A percentile compares a stretch with the other conserved stretches of the same genome.
Evolutionary conservation across 305 asterid genomes (phyloP).

Genomic region (Solanum chacoense): DNA sequence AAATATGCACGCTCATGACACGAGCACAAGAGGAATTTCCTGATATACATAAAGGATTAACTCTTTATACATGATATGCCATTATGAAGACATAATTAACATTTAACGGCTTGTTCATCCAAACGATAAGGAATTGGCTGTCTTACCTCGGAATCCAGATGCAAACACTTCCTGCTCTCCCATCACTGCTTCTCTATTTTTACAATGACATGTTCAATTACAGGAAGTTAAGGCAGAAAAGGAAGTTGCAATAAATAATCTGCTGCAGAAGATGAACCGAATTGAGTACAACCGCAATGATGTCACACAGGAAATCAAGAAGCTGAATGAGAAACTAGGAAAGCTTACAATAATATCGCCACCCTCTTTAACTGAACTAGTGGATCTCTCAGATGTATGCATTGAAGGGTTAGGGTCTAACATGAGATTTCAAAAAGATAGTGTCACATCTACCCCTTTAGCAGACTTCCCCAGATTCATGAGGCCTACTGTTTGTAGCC

Average conservation of each 20-base stretch:
- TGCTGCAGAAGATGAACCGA: conserved; percentile 9
- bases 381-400: not conserved
- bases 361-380: conserved; percentile 6
- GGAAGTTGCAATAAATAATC: conserved; percentile 7
- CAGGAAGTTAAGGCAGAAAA: conserved; percentile 10
- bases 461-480: conserved; percentile 11
- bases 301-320: conserved; percentile 4
- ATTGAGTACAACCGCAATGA: conserved; percentile 2
- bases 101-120: not conserved
- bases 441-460: not conserved
- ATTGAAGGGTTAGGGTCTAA: not conserved
- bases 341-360: not conserved
- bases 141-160: not conserved
- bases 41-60: not conserved
- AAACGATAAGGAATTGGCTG: not conserved
- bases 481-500: conserved; percentile 13
- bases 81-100: not conserved
- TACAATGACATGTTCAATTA: not conserved
- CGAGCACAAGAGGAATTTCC: not conserved
- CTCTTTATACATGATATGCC: not conserved
- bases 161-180: not conserved
- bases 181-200: not conserved
- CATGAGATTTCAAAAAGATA: not conserved
- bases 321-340: conserved; percentile 7
- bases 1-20: not conserved